A percentile compares a stretch with the other conserved stretches of the same genome.
Conservation (phyloP, 345 rosid genomes). For the Pistacia atlantica region DNA sequence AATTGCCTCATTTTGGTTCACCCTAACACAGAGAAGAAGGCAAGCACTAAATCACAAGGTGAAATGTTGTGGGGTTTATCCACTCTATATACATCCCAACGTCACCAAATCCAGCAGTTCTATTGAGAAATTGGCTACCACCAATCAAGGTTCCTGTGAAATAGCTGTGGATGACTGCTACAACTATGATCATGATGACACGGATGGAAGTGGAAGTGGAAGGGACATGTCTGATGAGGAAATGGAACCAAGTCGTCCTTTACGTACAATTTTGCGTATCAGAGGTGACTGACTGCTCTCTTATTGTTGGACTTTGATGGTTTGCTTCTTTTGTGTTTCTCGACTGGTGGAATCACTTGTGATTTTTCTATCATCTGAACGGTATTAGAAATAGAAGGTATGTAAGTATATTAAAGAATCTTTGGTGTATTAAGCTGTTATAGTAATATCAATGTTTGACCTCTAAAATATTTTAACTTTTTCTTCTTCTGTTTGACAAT, state of each 20-base stretch:
- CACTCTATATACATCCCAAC: background rate
- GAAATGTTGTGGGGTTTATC: slow-evolving; percentile 3
- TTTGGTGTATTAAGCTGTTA: too few relatives aligned
- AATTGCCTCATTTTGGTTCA: background rate
- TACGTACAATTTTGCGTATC: background rate
- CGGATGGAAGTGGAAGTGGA: background rate
- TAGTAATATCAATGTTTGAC: too few relatives aligned
- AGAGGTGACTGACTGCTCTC: background rate
- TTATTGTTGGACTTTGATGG: too few relatives aligned
- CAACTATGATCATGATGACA: too few relatives aligned
- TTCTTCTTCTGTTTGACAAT: too few relatives aligned
- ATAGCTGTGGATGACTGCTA: too few relatives aligned
- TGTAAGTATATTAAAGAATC: too few relatives aligned
- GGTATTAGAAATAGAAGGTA: too few relatives aligned
- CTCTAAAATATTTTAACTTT: too few relatives aligned
- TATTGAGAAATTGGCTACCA: background rate
- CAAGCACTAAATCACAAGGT: background rate
- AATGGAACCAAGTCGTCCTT: background rate
- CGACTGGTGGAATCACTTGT: too few relatives aligned
- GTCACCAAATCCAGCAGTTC: background rate
- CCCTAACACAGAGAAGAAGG: background rate
- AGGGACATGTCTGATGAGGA: background rate
- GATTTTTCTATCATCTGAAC: too few relatives aligned
- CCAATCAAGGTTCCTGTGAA: too few relatives aligned
- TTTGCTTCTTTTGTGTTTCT: background rate